Evolutionary conservation across 176 grass and related monocot genomes (phyloP), one percentile per base, ranked within the genome.

Genomic region (Musa beccarii): DNA sequence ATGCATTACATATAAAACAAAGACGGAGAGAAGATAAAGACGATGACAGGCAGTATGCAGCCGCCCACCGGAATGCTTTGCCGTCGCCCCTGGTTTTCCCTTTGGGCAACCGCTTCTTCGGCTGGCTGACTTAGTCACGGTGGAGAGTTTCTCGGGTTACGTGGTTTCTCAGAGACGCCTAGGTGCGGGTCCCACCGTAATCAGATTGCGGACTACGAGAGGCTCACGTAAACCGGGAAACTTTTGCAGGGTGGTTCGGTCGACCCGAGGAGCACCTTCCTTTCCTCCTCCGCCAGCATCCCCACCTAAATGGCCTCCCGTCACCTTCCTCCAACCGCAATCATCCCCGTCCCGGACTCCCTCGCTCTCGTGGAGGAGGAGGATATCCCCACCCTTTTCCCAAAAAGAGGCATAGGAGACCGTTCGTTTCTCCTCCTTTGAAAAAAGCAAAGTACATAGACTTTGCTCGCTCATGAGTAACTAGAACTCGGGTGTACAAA

Each of bases 51-150:
- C 56, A 14, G 59, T 76, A 63, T 76, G 74, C n/a, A 76, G 74
- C 56, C 64, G 74, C 74, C 57, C 74, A 76, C 74, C 50, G 74
- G 74, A 76, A 76, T 61, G 10, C 34, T 43, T 62, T 62, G 13
- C 17, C 17, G 20, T 15, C 17, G 57, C 57, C 74, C 74, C 74
- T 52, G 74, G 74, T 76, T 76, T 76, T 76, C 50, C 16, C 17
- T n/a, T n/a, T 43, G 4, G 34, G 34, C 34, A 43, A 5, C 34
- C 34, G 34, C 34, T 43, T 34, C 34, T 34, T 43, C 34, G 4
- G 4, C 34, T 43, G 34, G 34, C 34, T 43, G 34, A 43, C 34
- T 5, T 43, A 5, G 34, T 43, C 34, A 43, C 34, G 34, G 34
- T 6, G 34, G 34, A 43, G 4, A 6, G 34, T 43, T 43, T 43